Conservation (phyloP, 2,329 filamentous ascomycete species). For the Xylaria sp. region DNA sequence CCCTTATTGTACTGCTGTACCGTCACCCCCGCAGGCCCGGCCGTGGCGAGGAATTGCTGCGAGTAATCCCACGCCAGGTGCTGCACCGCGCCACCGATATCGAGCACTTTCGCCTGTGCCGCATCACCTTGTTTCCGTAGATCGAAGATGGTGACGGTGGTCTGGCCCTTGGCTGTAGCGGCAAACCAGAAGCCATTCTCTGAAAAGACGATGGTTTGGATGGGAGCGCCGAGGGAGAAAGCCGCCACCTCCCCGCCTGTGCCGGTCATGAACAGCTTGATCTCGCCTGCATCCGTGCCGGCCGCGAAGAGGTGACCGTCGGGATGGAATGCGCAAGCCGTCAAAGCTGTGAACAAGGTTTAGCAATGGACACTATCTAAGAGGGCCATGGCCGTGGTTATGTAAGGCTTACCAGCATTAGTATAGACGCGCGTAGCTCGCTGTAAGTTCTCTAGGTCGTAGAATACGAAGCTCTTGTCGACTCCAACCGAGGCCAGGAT, state of each 20-base stretch:
- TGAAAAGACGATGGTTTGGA: conserved; percentile 85
- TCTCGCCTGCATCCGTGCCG: conserved; percentile 80
- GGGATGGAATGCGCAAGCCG: conserved; percentile 87
- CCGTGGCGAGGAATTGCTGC: conserved; percentile 89
- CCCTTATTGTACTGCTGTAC: conserved; percentile 92
- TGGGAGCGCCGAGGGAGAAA: conserved; percentile 75
- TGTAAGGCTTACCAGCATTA: conserved; percentile 73
- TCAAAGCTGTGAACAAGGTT: conserved; percentile 67
- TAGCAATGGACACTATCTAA: not conserved
- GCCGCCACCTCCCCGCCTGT: conserved; percentile 79
- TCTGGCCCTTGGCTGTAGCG: conserved; percentile 80
- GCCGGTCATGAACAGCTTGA: conserved; percentile 91
- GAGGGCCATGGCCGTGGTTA: not conserved
- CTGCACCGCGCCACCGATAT: conserved; percentile 82
- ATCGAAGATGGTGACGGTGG: conserved; percentile 87
- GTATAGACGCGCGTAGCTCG: conserved; percentile 82
- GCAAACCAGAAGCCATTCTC: conserved; percentile 98
- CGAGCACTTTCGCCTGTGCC: conserved; percentile 83
- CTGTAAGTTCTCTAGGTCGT: conserved; percentile 76
- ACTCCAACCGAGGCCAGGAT: conserved; percentile 87
- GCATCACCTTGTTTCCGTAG: conserved; percentile 90
- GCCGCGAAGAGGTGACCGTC: conserved; percentile 94
- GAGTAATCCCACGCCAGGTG: conserved; percentile 92
- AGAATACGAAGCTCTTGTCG: conserved; percentile 93
- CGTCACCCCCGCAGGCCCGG: conserved; percentile 81